These are phyloP conservation scores for Solanum neorickii DNA, from an alignment of 257 asterid species.

Conservation along the genomic window DNA sequence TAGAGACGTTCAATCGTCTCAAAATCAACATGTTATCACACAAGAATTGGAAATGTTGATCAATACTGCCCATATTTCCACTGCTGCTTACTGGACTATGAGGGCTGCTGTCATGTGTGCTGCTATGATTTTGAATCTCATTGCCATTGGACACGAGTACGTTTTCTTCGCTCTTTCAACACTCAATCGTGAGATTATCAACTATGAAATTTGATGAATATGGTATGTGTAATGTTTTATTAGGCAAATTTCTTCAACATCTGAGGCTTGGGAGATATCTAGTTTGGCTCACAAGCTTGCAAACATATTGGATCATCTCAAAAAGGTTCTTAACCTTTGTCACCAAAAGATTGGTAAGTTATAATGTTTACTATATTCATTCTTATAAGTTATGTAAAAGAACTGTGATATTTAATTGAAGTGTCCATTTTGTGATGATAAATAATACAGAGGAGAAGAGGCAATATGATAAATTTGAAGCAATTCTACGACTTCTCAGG, in stretches of 20 bases:
- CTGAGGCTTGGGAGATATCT: conserved; percentile 51
- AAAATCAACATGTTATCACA: conserved; percentile 2
- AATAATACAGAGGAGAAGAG: background rate
- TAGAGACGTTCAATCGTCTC: conserved; percentile 11
- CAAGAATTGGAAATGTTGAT: conserved; percentile 11
- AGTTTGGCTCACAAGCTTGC: conserved; percentile 53
- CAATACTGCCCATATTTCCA: conserved; percentile 30
- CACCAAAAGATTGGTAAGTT: conserved; percentile 26
- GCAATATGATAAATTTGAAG: background rate
- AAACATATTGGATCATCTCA: conserved; percentile 40
- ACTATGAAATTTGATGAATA: background rate
- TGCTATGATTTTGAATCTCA: conserved; percentile 43
- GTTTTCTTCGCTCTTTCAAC: background rate
- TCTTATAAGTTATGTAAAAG: background rate
- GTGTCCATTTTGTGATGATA: background rate
- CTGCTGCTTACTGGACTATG: conserved; percentile 59
- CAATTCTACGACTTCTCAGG: background rate
- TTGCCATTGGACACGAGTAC: conserved; percentile 71
- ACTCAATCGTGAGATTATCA: background rate
- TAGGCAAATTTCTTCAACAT: conserved; percentile 34
- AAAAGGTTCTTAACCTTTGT: conserved; percentile 15
- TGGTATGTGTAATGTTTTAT: background rate
- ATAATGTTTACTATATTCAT: background rate
- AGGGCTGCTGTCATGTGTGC: conserved; percentile 59
- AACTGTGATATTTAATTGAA: background rate